Conservation (phyloP, 2,329 filamentous ascomycete genomes). For the Macrophomina phaseolina region DNA sequence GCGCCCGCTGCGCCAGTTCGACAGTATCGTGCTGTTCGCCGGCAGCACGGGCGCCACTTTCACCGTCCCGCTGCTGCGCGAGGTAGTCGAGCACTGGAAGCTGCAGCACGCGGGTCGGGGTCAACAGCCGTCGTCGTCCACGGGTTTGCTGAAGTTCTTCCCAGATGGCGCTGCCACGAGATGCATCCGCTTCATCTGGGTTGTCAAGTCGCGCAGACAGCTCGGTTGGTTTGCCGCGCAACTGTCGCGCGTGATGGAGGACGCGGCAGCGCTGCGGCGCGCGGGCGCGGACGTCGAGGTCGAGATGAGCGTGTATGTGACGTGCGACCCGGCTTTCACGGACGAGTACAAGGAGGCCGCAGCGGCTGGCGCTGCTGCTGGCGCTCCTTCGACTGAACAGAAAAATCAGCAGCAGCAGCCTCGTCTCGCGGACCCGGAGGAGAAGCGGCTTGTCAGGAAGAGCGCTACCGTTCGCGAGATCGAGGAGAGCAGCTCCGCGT, state of each 20-base stretch:
- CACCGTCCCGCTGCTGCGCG: slow-evolving; percentile 61
- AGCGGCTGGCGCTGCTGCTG: slow-evolving; percentile 31
- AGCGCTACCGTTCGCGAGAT: slow-evolving; percentile 37
- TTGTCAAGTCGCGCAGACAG: slow-evolving; percentile 61
- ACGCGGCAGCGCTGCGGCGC: slow-evolving; percentile 49
- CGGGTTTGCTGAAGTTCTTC: neutral
- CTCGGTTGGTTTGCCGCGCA: slow-evolving; percentile 60
- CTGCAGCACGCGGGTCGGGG: slow-evolving; percentile 30
- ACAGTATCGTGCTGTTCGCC: slow-evolving; percentile 64
- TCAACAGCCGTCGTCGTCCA: slow-evolving; percentile 22
- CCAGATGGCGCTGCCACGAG: slow-evolving; percentile 50
- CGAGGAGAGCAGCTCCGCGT: slow-evolving; percentile 28
- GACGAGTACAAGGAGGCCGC: slow-evolving; percentile 46
- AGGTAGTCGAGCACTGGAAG: slow-evolving; percentile 58
- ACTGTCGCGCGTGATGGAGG: slow-evolving; percentile 52
- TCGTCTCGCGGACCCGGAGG: neutral
- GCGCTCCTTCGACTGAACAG: neutral
- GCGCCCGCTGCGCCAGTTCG: slow-evolving; percentile 62
- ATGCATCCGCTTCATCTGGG: slow-evolving; percentile 63
- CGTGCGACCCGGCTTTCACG: slow-evolving; percentile 57
- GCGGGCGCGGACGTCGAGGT: slow-evolving; percentile 49
- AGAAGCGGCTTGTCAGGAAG: slow-evolving; percentile 29
- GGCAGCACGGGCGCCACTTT: slow-evolving; percentile 67
- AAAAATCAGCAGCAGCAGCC: too few species aligned
- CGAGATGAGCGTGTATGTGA: slow-evolving; percentile 61